Percentiles rank a stretch among this genome's conserved stretches.
These are phyloP conservation scores for Actinomortierella ambigua DNA, from an alignment of 371 early-diverging fungal species.

Conservation along the genomic window DNA sequence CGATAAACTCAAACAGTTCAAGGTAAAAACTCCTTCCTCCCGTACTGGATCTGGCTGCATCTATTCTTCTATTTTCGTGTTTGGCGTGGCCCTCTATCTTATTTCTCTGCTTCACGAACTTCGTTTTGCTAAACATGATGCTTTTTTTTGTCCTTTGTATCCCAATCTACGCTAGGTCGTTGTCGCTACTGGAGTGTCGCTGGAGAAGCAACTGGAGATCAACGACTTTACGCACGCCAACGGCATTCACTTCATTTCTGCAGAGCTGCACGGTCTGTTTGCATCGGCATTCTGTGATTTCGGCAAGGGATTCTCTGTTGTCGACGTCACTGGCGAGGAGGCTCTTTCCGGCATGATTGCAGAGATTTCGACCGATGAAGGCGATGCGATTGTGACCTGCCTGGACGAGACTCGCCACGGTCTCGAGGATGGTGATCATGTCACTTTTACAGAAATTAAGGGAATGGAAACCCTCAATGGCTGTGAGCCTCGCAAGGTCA, in stretches of 20 bases:
- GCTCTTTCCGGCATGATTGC: constrained; percentile 95
- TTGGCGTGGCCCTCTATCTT: not conserved
- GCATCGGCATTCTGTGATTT: constrained; percentile 98
- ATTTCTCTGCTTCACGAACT: not conserved
- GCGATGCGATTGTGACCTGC: constrained; percentile 92
- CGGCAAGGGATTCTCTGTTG: constrained; percentile 86
- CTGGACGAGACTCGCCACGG: constrained; percentile 97
- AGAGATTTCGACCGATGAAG: constrained; percentile 74
- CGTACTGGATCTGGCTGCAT: too few species aligned
- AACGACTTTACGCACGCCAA: constrained; percentile 87
- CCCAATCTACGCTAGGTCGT: constrained; percentile 78
- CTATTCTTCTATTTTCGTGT: too few species aligned
- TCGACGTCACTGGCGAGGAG: constrained; percentile 96
- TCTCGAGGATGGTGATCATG: constrained; percentile 95
- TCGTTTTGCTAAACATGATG: too few species aligned
- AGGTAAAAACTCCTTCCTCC: constrained; percentile 49
- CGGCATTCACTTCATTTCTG: constrained; percentile 92
- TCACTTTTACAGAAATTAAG: constrained; percentile 91
- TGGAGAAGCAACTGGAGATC: constrained; percentile 84
- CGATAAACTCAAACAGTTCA: constrained; percentile 75
- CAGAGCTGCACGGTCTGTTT: constrained; percentile 95
- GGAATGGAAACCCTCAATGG: constrained; percentile 93
- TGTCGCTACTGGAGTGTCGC: constrained; percentile 83
- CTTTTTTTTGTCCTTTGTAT: too few species aligned
- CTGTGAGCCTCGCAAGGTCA: constrained; percentile 81